Evolutionary conservation across 2,329 filamentous ascomycete genomes (phyloP).

Genomic region (Colletotrichum euphorbiae): DNA sequence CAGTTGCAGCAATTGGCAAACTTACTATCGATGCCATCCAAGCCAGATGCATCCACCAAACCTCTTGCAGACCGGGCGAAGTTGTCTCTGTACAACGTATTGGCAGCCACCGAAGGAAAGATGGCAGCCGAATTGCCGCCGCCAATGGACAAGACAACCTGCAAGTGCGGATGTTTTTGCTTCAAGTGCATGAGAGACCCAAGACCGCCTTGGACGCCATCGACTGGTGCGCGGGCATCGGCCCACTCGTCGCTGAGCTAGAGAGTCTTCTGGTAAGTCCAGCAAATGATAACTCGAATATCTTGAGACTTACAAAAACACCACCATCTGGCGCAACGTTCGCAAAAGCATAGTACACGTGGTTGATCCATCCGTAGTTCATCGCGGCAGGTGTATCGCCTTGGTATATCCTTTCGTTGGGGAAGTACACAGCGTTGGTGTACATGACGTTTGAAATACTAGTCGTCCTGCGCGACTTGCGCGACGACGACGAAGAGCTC

Average conservation of each 20-base stretch:
- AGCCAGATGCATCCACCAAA: constrained; percentile 76
- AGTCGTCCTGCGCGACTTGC: constrained; percentile 58
- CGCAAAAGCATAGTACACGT: constrained; percentile 87
- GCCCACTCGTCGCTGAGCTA: constrained; percentile 85
- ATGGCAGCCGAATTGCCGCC: constrained; percentile 73
- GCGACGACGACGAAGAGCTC: constrained; percentile 55
- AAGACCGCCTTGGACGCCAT: constrained; percentile 77
- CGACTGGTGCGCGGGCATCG: constrained; percentile 77
- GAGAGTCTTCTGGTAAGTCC: constrained; percentile 15
- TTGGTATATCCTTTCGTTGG: constrained; percentile 80
- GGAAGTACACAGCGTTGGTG: constrained; percentile 85
- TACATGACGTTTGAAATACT: constrained; percentile 64
- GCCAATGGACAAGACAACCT: constrained; percentile 82
- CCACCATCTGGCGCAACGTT: constrained; percentile 78
- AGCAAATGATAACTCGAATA: constrained; percentile 17
- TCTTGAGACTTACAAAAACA: constrained; percentile 73
- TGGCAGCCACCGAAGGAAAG: constrained; percentile 75
- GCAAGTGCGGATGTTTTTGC: constrained; percentile 75
- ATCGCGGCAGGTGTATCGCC: constrained; percentile 79
- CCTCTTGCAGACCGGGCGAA: constrained; percentile 76
- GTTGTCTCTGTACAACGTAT: constrained; percentile 69
- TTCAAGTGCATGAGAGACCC: constrained; percentile 81
- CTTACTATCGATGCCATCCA: constrained; percentile 75
- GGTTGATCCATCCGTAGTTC: constrained; percentile 81
- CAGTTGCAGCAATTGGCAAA: constrained; percentile 29